Conservation (phyloP, 2,329 filamentous ascomycete genomes). For the Epichloe gansuensis region DNA sequence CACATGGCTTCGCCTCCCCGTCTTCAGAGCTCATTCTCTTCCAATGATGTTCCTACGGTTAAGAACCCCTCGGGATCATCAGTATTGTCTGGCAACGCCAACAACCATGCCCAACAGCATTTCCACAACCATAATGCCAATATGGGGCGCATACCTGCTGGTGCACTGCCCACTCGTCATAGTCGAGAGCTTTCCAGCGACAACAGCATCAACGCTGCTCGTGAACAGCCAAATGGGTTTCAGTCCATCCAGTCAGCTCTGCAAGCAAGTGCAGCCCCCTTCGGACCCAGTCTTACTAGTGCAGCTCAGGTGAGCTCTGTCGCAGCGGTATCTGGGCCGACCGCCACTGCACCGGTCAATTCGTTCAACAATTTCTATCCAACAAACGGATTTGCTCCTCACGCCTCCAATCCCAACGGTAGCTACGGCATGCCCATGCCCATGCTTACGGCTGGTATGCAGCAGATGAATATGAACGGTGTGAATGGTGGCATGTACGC, state of each 20-base stretch:
- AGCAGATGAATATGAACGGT: conserved; percentile 45
- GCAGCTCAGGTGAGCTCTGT: conserved; percentile 16
- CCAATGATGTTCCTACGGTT: conserved; percentile 75
- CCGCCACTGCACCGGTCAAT: conserved; percentile 13
- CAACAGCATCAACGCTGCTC: conserved; percentile 24
- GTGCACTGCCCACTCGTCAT: conserved; percentile 53
- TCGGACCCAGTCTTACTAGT: conserved; percentile 46
- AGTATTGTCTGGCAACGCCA: conserved; percentile 31
- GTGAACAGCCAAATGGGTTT: conserved; percentile 35
- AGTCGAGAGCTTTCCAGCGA: conserved; percentile 56
- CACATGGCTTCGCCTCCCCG: conserved; percentile 55
- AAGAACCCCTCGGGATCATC: conserved; percentile 50
- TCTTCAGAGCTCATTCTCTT: conserved; percentile 78
- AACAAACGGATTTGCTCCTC: conserved; percentile 16
- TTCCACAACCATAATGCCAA: conserved; percentile 71
- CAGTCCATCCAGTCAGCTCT: conserved; percentile 57
- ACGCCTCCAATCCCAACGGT: conserved; percentile 11
- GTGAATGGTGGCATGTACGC: conserved; percentile 36
- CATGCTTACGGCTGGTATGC: conserved; percentile 56
- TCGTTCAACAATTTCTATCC: conserved; percentile 22
- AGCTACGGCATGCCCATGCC: conserved; percentile 18
- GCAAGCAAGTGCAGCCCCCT: conserved; percentile 68
- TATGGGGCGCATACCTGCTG: conserved; percentile 64
- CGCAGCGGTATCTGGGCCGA: conserved; percentile 13
- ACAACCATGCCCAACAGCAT: conserved; percentile 49